Evolutionary conservation across 306 rosid species (phyloP), one percentile per base, ranked within the genome.

Genomic region (Begonia peltatifolia): DNA sequence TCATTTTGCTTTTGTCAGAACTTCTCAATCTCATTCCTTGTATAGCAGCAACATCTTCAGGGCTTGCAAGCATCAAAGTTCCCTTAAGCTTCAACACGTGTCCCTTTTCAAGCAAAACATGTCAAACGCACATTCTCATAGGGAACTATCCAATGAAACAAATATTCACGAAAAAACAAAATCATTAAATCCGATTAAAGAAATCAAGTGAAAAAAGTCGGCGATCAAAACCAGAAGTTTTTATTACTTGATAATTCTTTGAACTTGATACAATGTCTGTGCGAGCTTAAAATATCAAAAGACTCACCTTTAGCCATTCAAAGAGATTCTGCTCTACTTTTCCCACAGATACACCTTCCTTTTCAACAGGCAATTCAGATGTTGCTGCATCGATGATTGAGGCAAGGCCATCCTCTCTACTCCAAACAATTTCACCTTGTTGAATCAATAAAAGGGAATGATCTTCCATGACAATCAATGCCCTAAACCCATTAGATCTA

Each of bases 371-470:
- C 55, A 92, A 75, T 75, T 92, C 96, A 42, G 93, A 83, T 9
- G 87, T 75, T 59, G 80, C 70, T 50, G 75, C 96, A 70, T 79
- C 90, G 49, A 92, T 78, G 54, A 92, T 75, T 52, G 99, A 87
- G 47, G 99, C 99, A 67, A 92, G 94, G 66, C 99, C 93, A 68
- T 92, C 99, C 66, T 92, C 99, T 77, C 99, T 79, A 56, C 77
- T 71, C 99, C 99, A 92, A 57, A 92, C 99, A 81, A 81, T 74
- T 54, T 60, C 96, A 61, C 96, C 96, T 75, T 92, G 99, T 66
- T 92, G 99, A 43, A 92, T 73, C 70, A 92, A 68, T 56, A 86
- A 54, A 36, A 92, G 88, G 13, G 96, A 92, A 75, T 92, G 87
- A 66, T 92, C 99, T 72, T 92, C 99, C 96, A 79, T 80, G 60